Percentiles rank a stretch among this genome's conserved stretches.
These are phyloP conservation scores for Debaryomycetaceae sp. DNA, from an alignment of 1,139 yeast species.

Conservation along the genomic window DNA sequence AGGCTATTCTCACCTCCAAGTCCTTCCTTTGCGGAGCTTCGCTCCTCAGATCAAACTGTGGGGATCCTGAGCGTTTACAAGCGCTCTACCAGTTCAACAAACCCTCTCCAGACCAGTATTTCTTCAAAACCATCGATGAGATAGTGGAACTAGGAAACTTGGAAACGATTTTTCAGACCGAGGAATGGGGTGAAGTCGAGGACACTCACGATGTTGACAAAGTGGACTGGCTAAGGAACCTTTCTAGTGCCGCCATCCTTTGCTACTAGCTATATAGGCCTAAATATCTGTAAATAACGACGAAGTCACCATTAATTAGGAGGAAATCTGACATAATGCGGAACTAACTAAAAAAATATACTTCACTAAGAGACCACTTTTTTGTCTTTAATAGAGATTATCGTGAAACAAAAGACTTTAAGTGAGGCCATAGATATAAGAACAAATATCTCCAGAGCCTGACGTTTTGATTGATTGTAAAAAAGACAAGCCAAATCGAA, in stretches of 20 bases:
- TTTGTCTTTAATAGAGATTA: too few species aligned
- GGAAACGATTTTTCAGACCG: slow-evolving; percentile 82
- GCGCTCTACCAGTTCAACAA: slow-evolving; percentile 37
- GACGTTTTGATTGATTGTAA: background rate
- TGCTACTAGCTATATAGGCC: slow-evolving; percentile 12
- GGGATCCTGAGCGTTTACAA: slow-evolving; percentile 18
- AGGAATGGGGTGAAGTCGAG: slow-evolving; percentile 97
- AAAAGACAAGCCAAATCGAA: background rate
- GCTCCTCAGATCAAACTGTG: slow-evolving; percentile 36
- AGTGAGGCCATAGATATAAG: background rate
- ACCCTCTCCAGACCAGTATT: slow-evolving; percentile 21
- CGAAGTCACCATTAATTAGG: background rate
- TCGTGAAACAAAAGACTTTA: background rate
- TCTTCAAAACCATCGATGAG: slow-evolving; percentile 55
- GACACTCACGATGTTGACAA: slow-evolving; percentile 97
- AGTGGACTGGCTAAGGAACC: slow-evolving; percentile 78
- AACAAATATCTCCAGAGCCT: background rate
- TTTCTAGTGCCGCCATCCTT: slow-evolving; percentile 77
- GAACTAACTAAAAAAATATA: background rate
- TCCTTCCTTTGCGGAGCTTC: slow-evolving; percentile 77
- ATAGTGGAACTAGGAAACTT: slow-evolving; percentile 74
- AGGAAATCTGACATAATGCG: background rate
- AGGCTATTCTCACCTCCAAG: slow-evolving; percentile 79
- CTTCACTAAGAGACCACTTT: background rate
- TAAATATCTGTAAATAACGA: background rate